Evolutionary conservation across 2,329 filamentous ascomycete genomes (phyloP), one percentile per base, ranked within the genome.

Genomic region (Drechslerella coelobrocha): DNA sequence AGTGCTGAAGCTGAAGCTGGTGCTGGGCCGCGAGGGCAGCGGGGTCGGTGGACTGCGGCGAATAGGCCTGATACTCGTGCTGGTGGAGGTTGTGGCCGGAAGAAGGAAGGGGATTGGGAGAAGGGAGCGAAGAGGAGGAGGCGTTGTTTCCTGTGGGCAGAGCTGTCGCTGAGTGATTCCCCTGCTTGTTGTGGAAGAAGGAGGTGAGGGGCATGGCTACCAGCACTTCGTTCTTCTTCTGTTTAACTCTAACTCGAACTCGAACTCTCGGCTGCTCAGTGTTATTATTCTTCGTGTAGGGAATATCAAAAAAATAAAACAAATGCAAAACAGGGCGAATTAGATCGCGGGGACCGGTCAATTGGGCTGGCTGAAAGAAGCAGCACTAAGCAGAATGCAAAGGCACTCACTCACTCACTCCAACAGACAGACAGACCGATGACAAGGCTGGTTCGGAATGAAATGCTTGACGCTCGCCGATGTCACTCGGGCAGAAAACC

Each of bases 111-210:
- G 50, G 61, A 68, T 56, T 68, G 48, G 55, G 51, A 24, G 63
- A 61, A 26, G 63, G 56, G 27, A 68, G 63, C 7, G 63, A 68
- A 21, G 63, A 56, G 27, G 63, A 56, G 21, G 63, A 68, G 63
- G 61, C 43, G 63, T 68, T 68, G 55, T 61, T 68, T 41, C 48
- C 56, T 24, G 55, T 17, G 23, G 63, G 63, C 63, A 68, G 63
- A 54, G 56, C 56, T 41, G 63, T 68, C 63, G 63, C 63, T 43
- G 56, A 61, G 56, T 56, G 63, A 24, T 68, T 68, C 56, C 61
- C 54, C 62, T 68, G 60, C 48, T 59, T 37, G 62, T 68, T 68
- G 62, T 61, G 61, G 63, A 68, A 56, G 56, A 68, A 68, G 63
- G 63, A 68, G 21, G 63, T 48, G 50, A 68, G 50, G 50, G 57